Evolutionary conservation across 139 green algal genomes (phyloP).

Genomic region (Ettlia oleoabundans): DNA sequence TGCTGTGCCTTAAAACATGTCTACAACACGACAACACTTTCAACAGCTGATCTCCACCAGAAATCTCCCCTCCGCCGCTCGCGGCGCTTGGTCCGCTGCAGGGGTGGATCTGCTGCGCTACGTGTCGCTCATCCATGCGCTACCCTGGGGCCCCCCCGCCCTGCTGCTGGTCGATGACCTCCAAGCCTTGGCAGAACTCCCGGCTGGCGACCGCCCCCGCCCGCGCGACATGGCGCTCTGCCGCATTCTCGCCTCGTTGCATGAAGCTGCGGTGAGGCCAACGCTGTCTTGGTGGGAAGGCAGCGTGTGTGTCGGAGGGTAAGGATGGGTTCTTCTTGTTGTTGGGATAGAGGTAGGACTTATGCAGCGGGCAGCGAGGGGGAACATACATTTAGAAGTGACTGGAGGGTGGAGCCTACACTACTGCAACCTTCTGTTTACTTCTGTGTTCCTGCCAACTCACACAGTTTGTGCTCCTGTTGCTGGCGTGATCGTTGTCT

Average conservation of each 20-base stretch:
- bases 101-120: slow-evolving; percentile 37
- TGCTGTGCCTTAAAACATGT: neutral
- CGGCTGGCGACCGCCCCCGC: slow-evolving; percentile 11
- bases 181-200: slow-evolving; percentile 1
- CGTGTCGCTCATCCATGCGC: slow-evolving; percentile 5
- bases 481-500: neutral
- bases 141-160: neutral
- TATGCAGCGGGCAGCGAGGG: no score
- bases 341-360: no score
- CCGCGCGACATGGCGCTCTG: slow-evolving; percentile 34
- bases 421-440: no score
- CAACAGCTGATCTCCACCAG: no score
- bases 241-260: slow-evolving; percentile 17
- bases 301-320: no score
- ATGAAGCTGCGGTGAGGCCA: slow-evolving; percentile 18
- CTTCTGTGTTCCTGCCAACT: no score
- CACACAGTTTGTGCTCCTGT: neutral
- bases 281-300: neutral
- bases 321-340: no score
- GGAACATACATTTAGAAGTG: no score
- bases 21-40: no score
- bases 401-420: no score
- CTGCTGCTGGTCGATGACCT: neutral
- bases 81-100: neutral
- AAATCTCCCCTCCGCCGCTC: no score